Evolutionary conservation across 2,329 filamentous ascomycete genomes (phyloP).

Genomic region (Fusarium oligoseptatum): DNA sequence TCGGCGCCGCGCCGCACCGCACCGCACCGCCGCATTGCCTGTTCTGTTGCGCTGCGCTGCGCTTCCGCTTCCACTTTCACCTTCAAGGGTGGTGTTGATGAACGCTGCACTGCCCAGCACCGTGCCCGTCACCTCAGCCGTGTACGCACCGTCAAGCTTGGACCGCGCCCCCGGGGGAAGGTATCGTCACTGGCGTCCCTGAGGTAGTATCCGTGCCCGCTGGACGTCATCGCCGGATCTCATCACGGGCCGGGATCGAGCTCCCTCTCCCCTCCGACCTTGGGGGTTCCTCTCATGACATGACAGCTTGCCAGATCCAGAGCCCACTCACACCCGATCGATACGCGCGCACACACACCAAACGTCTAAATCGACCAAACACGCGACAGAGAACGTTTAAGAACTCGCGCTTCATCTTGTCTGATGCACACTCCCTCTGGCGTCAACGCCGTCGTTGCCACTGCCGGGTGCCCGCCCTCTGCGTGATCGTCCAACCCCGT

Average conservation of each 20-base stretch:
- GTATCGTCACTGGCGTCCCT: slow-evolving; percentile 25
- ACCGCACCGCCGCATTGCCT: slow-evolving; percentile 7
- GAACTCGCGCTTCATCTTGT: slow-evolving; percentile 11
- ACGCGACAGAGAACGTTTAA: slow-evolving; percentile 24
- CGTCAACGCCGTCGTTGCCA: slow-evolving; percentile 17
- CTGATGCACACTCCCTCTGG: slow-evolving; percentile 24
- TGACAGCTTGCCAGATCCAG: slow-evolving; percentile 42
- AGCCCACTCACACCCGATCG: slow-evolving; percentile 40
- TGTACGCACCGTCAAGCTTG: slow-evolving; percentile 16
- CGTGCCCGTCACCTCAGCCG: slow-evolving; percentile 27
- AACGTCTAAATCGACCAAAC: slow-evolving; percentile 32
- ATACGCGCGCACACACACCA: slow-evolving; percentile 34
- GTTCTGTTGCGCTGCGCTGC: neutral
- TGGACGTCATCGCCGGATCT: slow-evolving; percentile 40
- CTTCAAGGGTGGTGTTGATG: neutral
- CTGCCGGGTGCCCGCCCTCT: slow-evolving; percentile 14
- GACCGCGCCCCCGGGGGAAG: slow-evolving; percentile 6
- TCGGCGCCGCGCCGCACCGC: slow-evolving; percentile 19
- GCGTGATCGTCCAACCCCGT: slow-evolving; percentile 21
- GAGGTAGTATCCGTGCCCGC: slow-evolving; percentile 25
- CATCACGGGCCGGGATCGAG: slow-evolving; percentile 37
- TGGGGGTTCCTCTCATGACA: slow-evolving; percentile 39
- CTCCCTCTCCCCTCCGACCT: slow-evolving; percentile 28
- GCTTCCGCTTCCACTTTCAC: neutral
- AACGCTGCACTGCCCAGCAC: slow-evolving; percentile 23